Base-by-base conservation (phyloP, 2,329 filamentous ascomycete genomes). In the Monosporascus sp. region DNA sequence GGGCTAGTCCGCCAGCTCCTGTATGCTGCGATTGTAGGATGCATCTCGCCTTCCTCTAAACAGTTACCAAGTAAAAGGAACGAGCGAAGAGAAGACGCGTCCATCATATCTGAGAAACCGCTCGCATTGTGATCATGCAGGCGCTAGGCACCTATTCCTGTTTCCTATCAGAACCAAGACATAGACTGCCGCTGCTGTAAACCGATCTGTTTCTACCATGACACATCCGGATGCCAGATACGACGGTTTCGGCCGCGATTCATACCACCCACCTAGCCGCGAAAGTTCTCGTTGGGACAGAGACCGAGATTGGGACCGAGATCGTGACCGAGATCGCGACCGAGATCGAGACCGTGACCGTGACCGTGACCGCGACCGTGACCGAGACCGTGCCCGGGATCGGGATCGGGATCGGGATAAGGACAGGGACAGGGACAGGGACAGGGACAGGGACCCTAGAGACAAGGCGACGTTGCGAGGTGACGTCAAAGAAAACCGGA, bases 361-460 rank as follows among this genome's bases (percentile, higher is more conserved):
- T 7, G 53, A 58, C 15, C 43, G 51, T 2, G 52, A 54, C 18
- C 48, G 49, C 20, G 56, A 58, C 43, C 52, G 63, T 31, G 61
- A 54, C 40, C 52, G 55, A 3, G 52, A 67, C 37, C 54, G n/a
- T n/a, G n/a, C n/a, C n/a, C n/a, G n/a, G n/a, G n/a, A n/a, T n/a
- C n/a, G n/a, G n/a, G n/a, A n/a, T n/a, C n/a, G n/a, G n/a, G n/a
- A n/a, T n/a, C n/a, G n/a, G n/a, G n/a, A n/a, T n/a, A n/a, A 60
- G 6, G 60, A 63, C 5, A 55, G 65, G 35, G 61, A 65, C 1
- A 53, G 65, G 41, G 49, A 58, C 9, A 53, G 53, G 3, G 55
- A 59, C 31, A 35, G 31, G 43, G 50, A 20, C 55, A 48, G n/a
- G 35, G 52, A 35, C 9, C 11, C 31, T 14, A 35, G 31, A 14